A percentile compares a stretch with the other conserved stretches of the same genome.
Evolutionary conservation across 2,329 filamentous ascomycete species (phyloP).

Genomic region (Tolypocladium ophioglossoides): DNA sequence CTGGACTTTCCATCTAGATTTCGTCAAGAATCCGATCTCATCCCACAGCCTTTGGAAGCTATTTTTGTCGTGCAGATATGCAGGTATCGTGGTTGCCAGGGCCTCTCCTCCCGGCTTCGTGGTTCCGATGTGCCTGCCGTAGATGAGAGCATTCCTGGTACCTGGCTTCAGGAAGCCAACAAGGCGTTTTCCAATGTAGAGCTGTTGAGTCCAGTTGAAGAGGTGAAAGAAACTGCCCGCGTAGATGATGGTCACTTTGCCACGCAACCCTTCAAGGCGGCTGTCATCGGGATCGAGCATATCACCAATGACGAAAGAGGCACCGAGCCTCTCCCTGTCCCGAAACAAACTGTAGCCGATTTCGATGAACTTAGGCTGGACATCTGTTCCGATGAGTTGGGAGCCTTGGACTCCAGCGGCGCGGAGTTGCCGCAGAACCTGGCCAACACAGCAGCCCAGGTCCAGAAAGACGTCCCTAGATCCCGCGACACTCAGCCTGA

Average conservation of each 20-base stretch:
- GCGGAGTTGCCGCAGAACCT: slow-evolving; percentile 37
- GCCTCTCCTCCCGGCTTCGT: slow-evolving; percentile 13
- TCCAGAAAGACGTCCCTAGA: slow-evolving; percentile 34
- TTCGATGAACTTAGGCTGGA: slow-evolving; percentile 39
- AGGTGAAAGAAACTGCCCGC: slow-evolving; percentile 40
- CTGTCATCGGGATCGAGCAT: slow-evolving; percentile 31
- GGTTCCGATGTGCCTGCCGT: slow-evolving; percentile 40
- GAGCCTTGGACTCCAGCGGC: slow-evolving; percentile 36
- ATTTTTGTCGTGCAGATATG: slow-evolving; percentile 36
- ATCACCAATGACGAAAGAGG: slow-evolving; percentile 40
- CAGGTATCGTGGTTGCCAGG: slow-evolving; percentile 12
- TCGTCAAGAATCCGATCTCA: slow-evolving; percentile 36
- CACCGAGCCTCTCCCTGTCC: slow-evolving; percentile 37
- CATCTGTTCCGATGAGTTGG: slow-evolving; percentile 39
- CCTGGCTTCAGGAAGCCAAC: slow-evolving; percentile 33
- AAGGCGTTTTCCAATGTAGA: slow-evolving; percentile 32
- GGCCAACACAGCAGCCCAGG: slow-evolving; percentile 40
- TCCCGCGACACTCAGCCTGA: slow-evolving; percentile 25
- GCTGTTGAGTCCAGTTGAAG: slow-evolving; percentile 35
- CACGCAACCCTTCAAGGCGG: slow-evolving; percentile 22
- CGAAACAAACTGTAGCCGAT: slow-evolving; percentile 55
- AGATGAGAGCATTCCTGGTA: slow-evolving; percentile 33
- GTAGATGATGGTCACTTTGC: slow-evolving; percentile 36
- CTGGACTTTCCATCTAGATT: slow-evolving; percentile 37
- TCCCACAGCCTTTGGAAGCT: slow-evolving; percentile 45